Conservation (phyloP, 495 filamentous ascomycete genomes). For the Sordaria brevicollis region DNA sequence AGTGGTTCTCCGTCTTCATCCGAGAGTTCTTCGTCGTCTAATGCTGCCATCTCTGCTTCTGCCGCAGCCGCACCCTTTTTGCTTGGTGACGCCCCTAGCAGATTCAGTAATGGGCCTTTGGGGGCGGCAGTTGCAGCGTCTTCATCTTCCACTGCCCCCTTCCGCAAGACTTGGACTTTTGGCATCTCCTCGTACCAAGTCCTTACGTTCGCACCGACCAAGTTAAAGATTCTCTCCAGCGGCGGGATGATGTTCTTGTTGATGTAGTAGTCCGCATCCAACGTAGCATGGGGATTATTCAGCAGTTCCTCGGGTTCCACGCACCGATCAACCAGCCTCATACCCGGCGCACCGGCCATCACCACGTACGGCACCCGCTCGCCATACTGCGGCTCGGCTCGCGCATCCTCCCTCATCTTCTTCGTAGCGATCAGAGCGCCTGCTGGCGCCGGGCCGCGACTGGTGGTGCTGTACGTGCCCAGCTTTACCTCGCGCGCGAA, state of each 20-base stretch:
- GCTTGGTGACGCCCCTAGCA: neutral
- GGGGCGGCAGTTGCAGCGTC: neutral
- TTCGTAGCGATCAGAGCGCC: constrained; percentile 79
- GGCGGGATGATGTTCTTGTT: constrained; percentile 91
- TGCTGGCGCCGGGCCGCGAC: constrained; percentile 59
- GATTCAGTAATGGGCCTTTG: neutral
- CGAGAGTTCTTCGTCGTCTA: neutral
- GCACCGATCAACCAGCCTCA: constrained; percentile 79
- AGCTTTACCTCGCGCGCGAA: constrained; percentile 88
- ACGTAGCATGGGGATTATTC: constrained; percentile 58
- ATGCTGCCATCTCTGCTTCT: neutral
- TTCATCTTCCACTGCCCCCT: constrained; percentile 28
- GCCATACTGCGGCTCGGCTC: constrained; percentile 87
- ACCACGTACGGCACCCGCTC: constrained; percentile 94
- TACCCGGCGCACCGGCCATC: constrained; percentile 74
- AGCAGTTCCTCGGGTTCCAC: constrained; percentile 80
- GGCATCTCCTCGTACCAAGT: constrained; percentile 97
- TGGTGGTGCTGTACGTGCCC: constrained; percentile 74
- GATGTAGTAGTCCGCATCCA: constrained; percentile 98
- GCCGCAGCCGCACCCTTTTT: neutral
- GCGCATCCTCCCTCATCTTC: constrained; percentile 74
- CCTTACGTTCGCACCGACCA: constrained; percentile 86
- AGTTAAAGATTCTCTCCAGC: constrained; percentile 91
- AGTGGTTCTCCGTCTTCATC: neutral
- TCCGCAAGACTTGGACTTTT: constrained; percentile 65